These are phyloP conservation scores for Globisporangium irregulare DNA, from an alignment of 352 stramenopile genomes.

Conservation along the genomic window DNA sequence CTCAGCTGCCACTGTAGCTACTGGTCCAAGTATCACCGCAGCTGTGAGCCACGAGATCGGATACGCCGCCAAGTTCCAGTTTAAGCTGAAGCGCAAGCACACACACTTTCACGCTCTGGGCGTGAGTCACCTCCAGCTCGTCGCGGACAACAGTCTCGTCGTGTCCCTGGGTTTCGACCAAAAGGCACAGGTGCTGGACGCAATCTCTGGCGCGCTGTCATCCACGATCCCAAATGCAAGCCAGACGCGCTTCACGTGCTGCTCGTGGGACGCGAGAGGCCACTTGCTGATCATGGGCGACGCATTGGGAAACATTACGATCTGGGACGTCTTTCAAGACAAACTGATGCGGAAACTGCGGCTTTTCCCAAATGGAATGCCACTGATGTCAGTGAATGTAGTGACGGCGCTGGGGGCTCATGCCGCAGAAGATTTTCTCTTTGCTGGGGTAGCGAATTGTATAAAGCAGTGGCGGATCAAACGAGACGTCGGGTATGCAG, in stretches of 20 bases:
- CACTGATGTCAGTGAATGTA: constrained; percentile 21
- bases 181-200: constrained; percentile 67
- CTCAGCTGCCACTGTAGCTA: neutral
- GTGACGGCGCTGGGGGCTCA: neutral
- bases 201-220: constrained; percentile 53
- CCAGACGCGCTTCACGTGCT: constrained; percentile 51
- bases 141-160: constrained; percentile 69
- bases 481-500: constrained; percentile 54
- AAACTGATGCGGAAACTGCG: constrained; percentile 43
- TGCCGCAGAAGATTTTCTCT: constrained; percentile 35
- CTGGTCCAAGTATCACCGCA: neutral
- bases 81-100: constrained; percentile 62
- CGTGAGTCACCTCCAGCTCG: constrained; percentile 45
- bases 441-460: constrained; percentile 35
- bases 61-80: constrained; percentile 29
- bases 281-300: constrained; percentile 60
- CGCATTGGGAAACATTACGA: constrained; percentile 39
- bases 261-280: constrained; percentile 49
- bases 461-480: constrained; percentile 64
- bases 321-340: constrained; percentile 72
- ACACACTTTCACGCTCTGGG: constrained; percentile 63
- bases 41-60: constrained; percentile 9
- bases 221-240: constrained; percentile 51
- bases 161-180: constrained; percentile 76
- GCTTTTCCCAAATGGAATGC: constrained; percentile 20